Base-by-base conservation (phyloP, 2,329 filamentous ascomycete species). In the Epichloe hybrida region DNA sequence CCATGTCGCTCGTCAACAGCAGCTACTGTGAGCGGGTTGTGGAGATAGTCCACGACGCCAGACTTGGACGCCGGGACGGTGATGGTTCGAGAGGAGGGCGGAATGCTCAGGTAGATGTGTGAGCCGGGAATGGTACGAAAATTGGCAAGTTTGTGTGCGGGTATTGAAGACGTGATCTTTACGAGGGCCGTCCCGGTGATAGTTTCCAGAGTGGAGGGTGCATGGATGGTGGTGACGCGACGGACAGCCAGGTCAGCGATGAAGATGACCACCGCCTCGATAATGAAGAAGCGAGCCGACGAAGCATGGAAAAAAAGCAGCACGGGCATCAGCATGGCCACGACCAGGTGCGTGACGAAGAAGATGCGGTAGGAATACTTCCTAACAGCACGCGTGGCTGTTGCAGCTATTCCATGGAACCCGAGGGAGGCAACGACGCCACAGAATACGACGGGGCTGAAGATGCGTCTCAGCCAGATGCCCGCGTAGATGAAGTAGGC, bases 91-190 rank as follows among this genome's bases (percentile, higher is more conserved):
- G 73, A 72, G 3, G 67, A 62, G 0, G 70, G 56, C 0, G 80
- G 80, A 37, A 84, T 64, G 56, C 67, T 77, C n/a, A 84, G 62
- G 58, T 82, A 84, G 48, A 84, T 69, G 60, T 85, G 81, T 13
- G 77, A 72, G 1, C 76, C 81, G 0, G 80, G 77, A 2, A 66
- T 64, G 13, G 66, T 64, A 13, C 66, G 64, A 57, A 79, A 81
- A 41, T 68, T 65, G 39, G 63, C 60, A 5, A 75, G 57, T 52
- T 73, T 76, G 3, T 62, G 56, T 0, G 59, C 50, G 0, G 77
- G 73, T 3, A 83, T 59, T 3, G 68, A 67, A 4, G 74, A 67
- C 2, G 70, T 68, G 44, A 83, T 64, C 56, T 75, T 79, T 55
- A 84, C 57, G 6, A 84, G 72, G 50, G 71, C 71, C 0, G 79